phyloP scores from a whole-genome alignment of 495 filamentous ascomycete genomes.

The Margaritispora aquatica region DNA sequence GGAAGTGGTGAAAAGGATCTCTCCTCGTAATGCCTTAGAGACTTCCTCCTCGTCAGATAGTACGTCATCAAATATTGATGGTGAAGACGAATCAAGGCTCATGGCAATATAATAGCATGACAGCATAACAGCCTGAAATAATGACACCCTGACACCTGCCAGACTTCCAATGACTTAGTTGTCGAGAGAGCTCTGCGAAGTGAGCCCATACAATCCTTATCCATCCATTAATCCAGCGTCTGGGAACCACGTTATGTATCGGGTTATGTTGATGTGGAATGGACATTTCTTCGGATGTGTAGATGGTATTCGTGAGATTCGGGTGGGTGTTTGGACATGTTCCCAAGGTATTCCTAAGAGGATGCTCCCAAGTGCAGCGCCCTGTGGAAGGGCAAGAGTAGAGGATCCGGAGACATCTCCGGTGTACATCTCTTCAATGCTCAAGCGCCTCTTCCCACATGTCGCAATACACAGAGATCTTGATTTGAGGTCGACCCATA shows the following conservation, averaged over 20 bases:
- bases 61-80: neutral
- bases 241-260: neutral
- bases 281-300: too few relatives aligned
- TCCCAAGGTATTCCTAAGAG: too few relatives aligned
- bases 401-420: conserved; percentile 10
- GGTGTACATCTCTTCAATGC: neutral
- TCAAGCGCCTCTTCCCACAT: neutral
- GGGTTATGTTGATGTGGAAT: neutral
- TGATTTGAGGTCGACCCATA: too few relatives aligned
- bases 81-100: neutral
- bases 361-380: neutral
- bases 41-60: too few relatives aligned
- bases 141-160: neutral
- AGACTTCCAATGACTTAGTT: conserved; percentile 2
- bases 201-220: neutral
- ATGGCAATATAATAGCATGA: neutral
- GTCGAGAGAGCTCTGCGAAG: neutral
- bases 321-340: neutral
- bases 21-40: too few relatives aligned
- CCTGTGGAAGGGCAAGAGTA: neutral
- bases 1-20: too few relatives aligned
- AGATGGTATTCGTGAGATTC: neutral
- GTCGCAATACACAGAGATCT: too few relatives aligned
- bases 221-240: neutral
- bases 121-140: neutral